A percentile compares a stretch with the other conserved stretches of the same genome.
Conservation (phyloP, 1,284 basidiomycete species). For the Inonotus obliquus region DNA sequence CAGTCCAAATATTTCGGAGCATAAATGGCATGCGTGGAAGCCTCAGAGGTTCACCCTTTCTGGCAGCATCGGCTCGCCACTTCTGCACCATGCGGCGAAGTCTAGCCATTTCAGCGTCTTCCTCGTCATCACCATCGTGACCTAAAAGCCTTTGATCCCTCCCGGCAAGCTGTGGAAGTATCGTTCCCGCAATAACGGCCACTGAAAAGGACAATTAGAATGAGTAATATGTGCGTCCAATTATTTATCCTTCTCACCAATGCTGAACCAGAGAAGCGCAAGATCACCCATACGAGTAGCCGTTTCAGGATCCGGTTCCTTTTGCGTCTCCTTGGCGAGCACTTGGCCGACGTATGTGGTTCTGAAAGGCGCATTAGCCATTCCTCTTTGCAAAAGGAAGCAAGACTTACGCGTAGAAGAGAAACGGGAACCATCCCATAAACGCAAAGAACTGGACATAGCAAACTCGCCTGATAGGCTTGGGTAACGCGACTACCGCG, state of each 20-base stretch:
- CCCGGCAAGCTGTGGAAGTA: conserved; percentile 79
- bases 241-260: conserved; percentile 47
- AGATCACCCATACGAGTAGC: conserved; percentile 86
- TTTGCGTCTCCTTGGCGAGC: conserved; percentile 72
- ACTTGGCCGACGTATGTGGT: conserved; percentile 91
- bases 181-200: conserved; percentile 76
- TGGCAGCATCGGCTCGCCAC: conserved; percentile 79
- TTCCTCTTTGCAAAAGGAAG: neutral
- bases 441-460: conserved; percentile 89
- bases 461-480: conserved; percentile 83
- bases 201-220: conserved; percentile 41
- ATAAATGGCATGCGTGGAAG: conserved; percentile 86
- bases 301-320: conserved; percentile 71
- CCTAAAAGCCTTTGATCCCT: conserved; percentile 75
- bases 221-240: conserved; percentile 10
- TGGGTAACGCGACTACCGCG: conserved; percentile 72
- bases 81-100: conserved; percentile 66
- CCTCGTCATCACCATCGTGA: conserved; percentile 64
- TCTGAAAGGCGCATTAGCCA: conserved; percentile 30
- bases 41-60: conserved; percentile 63
- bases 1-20: conserved; percentile 88
- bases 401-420: conserved; percentile 77
- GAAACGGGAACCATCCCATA: conserved; percentile 94
- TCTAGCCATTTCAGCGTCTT: conserved; percentile 66
- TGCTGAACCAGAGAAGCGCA: conserved; percentile 87